Conservation (phyloP, 108 stramenopile species). For the Skeletonema grethae region DNA sequence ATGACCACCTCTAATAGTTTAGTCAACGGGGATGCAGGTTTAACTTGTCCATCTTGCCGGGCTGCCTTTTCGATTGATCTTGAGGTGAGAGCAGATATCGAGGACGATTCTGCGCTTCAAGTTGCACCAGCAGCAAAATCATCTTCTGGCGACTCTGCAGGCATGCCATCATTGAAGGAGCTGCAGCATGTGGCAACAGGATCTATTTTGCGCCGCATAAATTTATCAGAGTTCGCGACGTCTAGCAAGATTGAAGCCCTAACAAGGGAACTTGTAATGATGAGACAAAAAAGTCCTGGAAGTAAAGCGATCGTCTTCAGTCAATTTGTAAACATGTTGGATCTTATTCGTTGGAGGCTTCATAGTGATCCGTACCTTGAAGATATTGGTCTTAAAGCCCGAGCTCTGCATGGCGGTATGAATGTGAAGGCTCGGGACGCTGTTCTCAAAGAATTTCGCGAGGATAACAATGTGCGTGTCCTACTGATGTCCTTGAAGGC, state of each 20-base stretch:
- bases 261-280: slow-evolving; percentile 86
- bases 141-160: slow-evolving; percentile 6
- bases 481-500: slow-evolving; percentile 96
- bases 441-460: slow-evolving; percentile 82
- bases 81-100: slow-evolving; percentile 59
- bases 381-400: slow-evolving; percentile 77
- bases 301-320: slow-evolving; percentile 97
- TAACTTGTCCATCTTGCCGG: slow-evolving; percentile 78
- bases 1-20: slow-evolving; percentile 63
- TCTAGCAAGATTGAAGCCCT: slow-evolving; percentile 97
- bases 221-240: slow-evolving; percentile 93
- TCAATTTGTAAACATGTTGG: slow-evolving; percentile 98
- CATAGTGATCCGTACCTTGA: slow-evolving; percentile 83
- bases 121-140: slow-evolving; percentile 11
- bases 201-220: slow-evolving; percentile 91
- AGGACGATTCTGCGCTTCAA: slow-evolving; percentile 60
- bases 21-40: slow-evolving; percentile 26
- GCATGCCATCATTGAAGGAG: slow-evolving; percentile 79
- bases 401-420: slow-evolving; percentile 92
- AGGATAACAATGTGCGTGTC: slow-evolving; percentile 85
- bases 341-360: slow-evolving; percentile 92
- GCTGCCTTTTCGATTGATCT: slow-evolving; percentile 84
- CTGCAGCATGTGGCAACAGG: slow-evolving; percentile 72
- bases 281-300: slow-evolving; percentile 88
- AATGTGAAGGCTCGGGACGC: slow-evolving; percentile 88